Percentiles rank a stretch among this genome's conserved stretches.
Conservation (phyloP, 2,329 filamentous ascomycete species). For the Claviceps sorghi region DNA sequence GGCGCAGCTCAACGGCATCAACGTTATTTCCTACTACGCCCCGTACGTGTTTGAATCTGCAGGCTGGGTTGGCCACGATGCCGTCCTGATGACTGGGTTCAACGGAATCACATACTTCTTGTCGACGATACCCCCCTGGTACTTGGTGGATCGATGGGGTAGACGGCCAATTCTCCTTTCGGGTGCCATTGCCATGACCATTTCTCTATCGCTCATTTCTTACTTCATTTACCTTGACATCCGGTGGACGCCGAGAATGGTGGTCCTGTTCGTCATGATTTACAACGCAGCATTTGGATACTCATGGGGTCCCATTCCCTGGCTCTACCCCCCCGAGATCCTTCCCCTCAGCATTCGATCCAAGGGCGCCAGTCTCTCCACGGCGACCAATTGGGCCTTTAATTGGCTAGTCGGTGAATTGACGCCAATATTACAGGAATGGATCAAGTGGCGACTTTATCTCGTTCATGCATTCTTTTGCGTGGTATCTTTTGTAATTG, state of each 20-base stretch:
- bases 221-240: slow-evolving; percentile 92
- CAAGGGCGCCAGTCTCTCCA: slow-evolving; percentile 91
- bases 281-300: slow-evolving; percentile 97
- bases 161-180: slow-evolving; percentile 78
- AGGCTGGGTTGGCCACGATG: slow-evolving; percentile 82
- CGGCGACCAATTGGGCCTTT: slow-evolving; percentile 94
- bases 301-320: slow-evolving; percentile 90
- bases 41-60: slow-evolving; percentile 93
- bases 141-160: slow-evolving; percentile 85
- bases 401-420: slow-evolving; percentile 96
- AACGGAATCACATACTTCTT: slow-evolving; percentile 82
- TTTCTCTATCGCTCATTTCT: slow-evolving; percentile 77
- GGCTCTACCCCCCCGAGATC: slow-evolving; percentile 98
- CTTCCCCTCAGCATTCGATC: slow-evolving; percentile 90
- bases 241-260: slow-evolving; percentile 60
- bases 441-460: slow-evolving; percentile 87
- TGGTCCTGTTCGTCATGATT: slow-evolving; percentile 92
- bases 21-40: slow-evolving; percentile 98
- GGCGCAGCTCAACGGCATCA: slow-evolving; percentile 95
- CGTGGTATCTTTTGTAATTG: slow-evolving; percentile 84
- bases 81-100: slow-evolving; percentile 93
- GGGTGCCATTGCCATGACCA: slow-evolving; percentile 76
- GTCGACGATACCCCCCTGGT: slow-evolving; percentile 93
- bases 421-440: slow-evolving; percentile 83
- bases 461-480: slow-evolving; percentile 95